phyloP scores from a whole-genome alignment of 2,329 filamentous ascomycete genomes.

The Pleurostoma richardsiae region DNA sequence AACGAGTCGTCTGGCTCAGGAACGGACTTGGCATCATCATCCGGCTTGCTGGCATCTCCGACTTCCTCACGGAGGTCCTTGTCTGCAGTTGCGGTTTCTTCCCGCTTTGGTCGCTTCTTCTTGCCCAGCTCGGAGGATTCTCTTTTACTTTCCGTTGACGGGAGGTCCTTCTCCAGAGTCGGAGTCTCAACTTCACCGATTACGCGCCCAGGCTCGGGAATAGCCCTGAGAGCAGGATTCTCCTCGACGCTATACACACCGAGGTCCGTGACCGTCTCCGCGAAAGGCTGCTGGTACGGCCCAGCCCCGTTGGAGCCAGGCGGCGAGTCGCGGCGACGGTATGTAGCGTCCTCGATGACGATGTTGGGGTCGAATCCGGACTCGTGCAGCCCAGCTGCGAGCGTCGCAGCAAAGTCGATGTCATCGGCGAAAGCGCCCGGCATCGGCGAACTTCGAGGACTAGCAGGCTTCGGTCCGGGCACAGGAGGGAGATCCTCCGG shows the following conservation, averaged over 20 bases:
- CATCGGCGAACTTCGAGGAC: slow-evolving; percentile 44
- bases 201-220: slow-evolving; percentile 35
- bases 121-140: slow-evolving; percentile 18
- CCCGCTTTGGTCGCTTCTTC: slow-evolving; percentile 28
- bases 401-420: slow-evolving; percentile 62
- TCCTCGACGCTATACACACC: slow-evolving; percentile 26
- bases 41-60: slow-evolving; percentile 13
- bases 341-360: slow-evolving; percentile 61
- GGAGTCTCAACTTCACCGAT: slow-evolving; percentile 42
- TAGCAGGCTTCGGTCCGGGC: slow-evolving; percentile 52
- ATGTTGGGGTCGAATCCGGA: slow-evolving; percentile 68
- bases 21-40: slow-evolving; percentile 9
- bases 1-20: slow-evolving; percentile 10
- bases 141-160: slow-evolving; percentile 13
- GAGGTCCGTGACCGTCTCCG: slow-evolving; percentile 41
- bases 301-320: slow-evolving; percentile 50
- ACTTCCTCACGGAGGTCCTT: slow-evolving; percentile 25
- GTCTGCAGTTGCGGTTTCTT: slow-evolving; percentile 5
- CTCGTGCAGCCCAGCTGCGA: slow-evolving; percentile 64
- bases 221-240: slow-evolving; percentile 10
- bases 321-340: slow-evolving; percentile 58
- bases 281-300: slow-evolving; percentile 41
- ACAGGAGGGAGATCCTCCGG: slow-evolving; percentile 14
- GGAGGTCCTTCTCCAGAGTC: slow-evolving; percentile 22
- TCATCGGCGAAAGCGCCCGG: slow-evolving; percentile 65